Conservation (phyloP, 2,329 filamentous ascomycete genomes). For the Monosporascus sp. region DNA sequence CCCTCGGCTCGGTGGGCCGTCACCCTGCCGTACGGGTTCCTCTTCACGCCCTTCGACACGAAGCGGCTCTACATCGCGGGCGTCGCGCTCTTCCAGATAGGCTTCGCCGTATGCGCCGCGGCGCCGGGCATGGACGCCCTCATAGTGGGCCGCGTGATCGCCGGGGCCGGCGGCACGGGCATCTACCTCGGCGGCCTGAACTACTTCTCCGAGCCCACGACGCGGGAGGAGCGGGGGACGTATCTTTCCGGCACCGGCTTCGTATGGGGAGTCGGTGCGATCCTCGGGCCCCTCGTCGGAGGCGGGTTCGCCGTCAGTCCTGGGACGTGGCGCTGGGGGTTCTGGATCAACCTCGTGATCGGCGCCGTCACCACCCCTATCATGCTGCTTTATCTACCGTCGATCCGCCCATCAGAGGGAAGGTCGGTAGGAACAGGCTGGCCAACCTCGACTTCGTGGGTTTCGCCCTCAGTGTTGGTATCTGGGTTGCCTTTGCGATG, state of each 20-base stretch:
- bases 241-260: conserved; percentile 21
- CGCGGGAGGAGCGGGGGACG: conserved; percentile 13
- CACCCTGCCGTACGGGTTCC: conserved; percentile 29
- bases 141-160: conserved; percentile 41
- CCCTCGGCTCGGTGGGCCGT: conserved; percentile 33
- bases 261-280: conserved; percentile 31
- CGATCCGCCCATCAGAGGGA: conserved; percentile 22
- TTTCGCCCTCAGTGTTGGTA: conserved; percentile 34
- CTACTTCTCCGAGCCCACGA: conserved; percentile 15
- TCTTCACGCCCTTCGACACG: conserved; percentile 35
- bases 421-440: conserved; percentile 24
- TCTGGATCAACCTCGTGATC: conserved; percentile 53
- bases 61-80: conserved; percentile 31
- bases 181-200: conserved; percentile 32
- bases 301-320: conserved; percentile 37
- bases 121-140: conserved; percentile 40
- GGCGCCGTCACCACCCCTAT: conserved; percentile 31
- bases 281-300: conserved; percentile 39
- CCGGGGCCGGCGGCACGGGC: conserved; percentile 39
- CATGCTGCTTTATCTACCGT: conserved; percentile 25
- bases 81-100: conserved; percentile 16
- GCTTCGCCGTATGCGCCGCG: conserved; percentile 35
- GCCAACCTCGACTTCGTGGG: conserved; percentile 40
- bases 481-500: conserved; percentile 36
- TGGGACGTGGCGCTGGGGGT: conserved; percentile 41